phyloP scores from a whole-genome alignment of 768 basidiomycete species.

The Phlebiopsis gigantea region DNA sequence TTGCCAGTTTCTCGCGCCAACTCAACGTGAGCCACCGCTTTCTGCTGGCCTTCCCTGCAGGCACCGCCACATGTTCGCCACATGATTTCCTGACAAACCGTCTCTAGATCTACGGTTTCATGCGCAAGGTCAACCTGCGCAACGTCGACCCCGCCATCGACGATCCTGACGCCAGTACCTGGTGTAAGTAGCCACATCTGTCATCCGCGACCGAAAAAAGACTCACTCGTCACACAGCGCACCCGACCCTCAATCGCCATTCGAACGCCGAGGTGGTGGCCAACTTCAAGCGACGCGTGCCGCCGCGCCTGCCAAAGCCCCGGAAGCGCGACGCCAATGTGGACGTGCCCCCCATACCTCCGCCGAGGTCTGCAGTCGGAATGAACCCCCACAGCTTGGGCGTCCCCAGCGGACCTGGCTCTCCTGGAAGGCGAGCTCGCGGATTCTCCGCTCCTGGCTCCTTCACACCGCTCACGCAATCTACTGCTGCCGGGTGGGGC shows the following conservation, averaged over 20 bases:
- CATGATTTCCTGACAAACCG: background rate
- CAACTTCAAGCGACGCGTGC: slow-evolving; percentile 93
- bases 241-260: slow-evolving; percentile 86
- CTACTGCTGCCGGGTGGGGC: slow-evolving; percentile 53
- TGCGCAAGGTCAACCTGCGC: slow-evolving; percentile 95
- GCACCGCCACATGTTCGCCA: slow-evolving; percentile 7
- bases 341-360: slow-evolving; percentile 64
- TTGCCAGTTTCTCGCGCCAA: slow-evolving; percentile 96
- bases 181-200: slow-evolving; percentile 58
- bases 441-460: slow-evolving; percentile 84
- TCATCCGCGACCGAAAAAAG: background rate
- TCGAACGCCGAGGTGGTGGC: slow-evolving; percentile 88
- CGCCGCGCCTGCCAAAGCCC: slow-evolving; percentile 85
- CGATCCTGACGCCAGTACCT: slow-evolving; percentile 94
- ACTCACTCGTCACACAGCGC: slow-evolving; percentile 44
- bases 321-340: slow-evolving; percentile 67
- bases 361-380: slow-evolving; percentile 71
- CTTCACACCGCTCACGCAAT: slow-evolving; percentile 65
- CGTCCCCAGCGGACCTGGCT: slow-evolving; percentile 45
- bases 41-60: slow-evolving; percentile 17
- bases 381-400: slow-evolving; percentile 57
- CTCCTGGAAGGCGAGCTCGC: slow-evolving; percentile 47
- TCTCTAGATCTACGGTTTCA: slow-evolving; percentile 93
- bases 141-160: slow-evolving; percentile 94
- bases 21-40: slow-evolving; percentile 65